Conservation (phyloP, 2,329 filamentous ascomycete species). For the Orbilia ellipsospora region DNA sequence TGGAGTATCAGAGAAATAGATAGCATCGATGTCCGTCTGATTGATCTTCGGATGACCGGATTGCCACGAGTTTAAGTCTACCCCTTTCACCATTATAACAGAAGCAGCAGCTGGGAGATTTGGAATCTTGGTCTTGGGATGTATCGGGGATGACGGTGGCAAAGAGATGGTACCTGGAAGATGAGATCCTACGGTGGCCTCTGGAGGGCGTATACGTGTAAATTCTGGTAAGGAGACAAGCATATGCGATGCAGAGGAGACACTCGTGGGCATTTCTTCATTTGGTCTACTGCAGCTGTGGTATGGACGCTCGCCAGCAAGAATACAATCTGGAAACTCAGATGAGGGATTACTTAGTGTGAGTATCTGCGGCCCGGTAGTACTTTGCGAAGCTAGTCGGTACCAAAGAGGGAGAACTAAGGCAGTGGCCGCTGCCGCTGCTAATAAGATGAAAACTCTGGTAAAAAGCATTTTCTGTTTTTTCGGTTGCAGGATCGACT, state of each 20-base stretch:
- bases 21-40: not conserved
- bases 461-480: not conserved
- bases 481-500: too few relatives aligned
- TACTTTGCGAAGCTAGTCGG: not conserved
- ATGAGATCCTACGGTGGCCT: not conserved
- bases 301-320: not conserved
- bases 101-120: not conserved
- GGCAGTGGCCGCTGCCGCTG: not conserved
- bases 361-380: not conserved
- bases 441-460: not conserved
- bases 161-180: too few relatives aligned
- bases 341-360: not conserved
- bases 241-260: not conserved
- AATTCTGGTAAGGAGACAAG: not conserved
- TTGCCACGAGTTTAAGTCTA: not conserved
- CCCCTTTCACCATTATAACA: not conserved
- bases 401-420: constrained; percentile 9
- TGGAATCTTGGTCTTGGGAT: too few relatives aligned
- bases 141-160: too few relatives aligned
- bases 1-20: not conserved
- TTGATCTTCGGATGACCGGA: not conserved
- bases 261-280: too few relatives aligned
- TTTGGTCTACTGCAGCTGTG: too few relatives aligned
- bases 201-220: not conserved
- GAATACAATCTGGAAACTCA: not conserved